Evolutionary conservation across 1,284 basidiomycete genomes (phyloP), one percentile per base, ranked within the genome.

Genomic region (Irpex rosettiformis): DNA sequence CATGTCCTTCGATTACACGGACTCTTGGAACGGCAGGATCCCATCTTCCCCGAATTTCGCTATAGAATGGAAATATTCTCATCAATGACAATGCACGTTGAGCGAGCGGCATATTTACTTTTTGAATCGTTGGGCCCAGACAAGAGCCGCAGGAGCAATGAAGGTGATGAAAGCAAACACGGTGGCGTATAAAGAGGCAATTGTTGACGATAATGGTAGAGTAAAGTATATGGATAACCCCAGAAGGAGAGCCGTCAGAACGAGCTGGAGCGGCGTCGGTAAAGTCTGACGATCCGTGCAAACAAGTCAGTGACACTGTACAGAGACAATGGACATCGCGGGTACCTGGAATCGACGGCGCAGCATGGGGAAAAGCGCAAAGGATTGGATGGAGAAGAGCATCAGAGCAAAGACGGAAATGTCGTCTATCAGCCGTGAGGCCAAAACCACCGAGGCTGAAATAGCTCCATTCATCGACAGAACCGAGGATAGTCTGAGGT

Each of bases 381-480:
- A 96, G 22, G 88, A 75, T 65, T 92, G 84, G 52, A 96, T 86
- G 37, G 95, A 87, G 70, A 96, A 91, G 53, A 97, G 78, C 66
- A 96, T 84, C 52, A 99, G 81, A 24, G 93, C 89, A 71, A 98
- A 99, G 18, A 98, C 96, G 43, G 93, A 86, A 40, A 89, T 73
- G 69, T 96, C 92, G 61, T 89, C 86, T 24, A 84, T 76, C 30
- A 99, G 79, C 58, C 97, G 87, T 25, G 95, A 98, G 27, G 95
- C 95, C 56, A 99, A 80, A 33, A 99, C 96, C 47, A 98, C 93
- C 13, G 92, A 94, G 4, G 94, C 93, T 33, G 92, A 96, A 58
- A 98, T 88, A 29, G 94, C 94, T 22, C 96, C 96, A 64, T 98
- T 98, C 77, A 96, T 90, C 29, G 94, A 96, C 43, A 99, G 73